Conservation (phyloP, 352 stramenopile species). For the Pythium pyrilobum region DNA sequence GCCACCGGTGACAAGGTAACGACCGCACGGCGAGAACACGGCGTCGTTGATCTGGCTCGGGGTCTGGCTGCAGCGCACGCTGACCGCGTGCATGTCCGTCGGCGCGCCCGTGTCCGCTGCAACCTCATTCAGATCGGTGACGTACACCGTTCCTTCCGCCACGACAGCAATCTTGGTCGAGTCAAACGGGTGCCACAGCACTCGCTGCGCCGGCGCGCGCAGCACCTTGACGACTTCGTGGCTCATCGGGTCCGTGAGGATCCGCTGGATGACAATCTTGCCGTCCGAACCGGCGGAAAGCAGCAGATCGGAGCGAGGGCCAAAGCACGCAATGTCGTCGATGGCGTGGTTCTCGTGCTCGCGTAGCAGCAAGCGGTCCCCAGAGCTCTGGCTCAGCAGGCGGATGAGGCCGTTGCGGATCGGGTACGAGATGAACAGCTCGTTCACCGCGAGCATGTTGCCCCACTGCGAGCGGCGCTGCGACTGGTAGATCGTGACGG, state of each 20-base stretch:
- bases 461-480: conserved; percentile 66
- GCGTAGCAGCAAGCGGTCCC: conserved; percentile 62
- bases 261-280: conserved; percentile 69
- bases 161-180: conserved; percentile 70
- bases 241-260: conserved; percentile 62
- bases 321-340: conserved; percentile 76
- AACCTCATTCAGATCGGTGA: conserved; percentile 53
- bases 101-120: conserved; percentile 28
- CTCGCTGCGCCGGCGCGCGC: conserved; percentile 48
- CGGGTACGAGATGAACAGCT: conserved; percentile 84
- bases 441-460: conserved; percentile 74
- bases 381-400: conserved; percentile 78
- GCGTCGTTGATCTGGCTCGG: conserved; percentile 73
- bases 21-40: conserved; percentile 54
- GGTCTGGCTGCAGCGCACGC: conserved; percentile 64
- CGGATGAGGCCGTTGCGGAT: conserved; percentile 81
- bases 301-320: conserved; percentile 59
- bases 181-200: conserved; percentile 79
- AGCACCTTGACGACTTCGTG: conserved; percentile 63
- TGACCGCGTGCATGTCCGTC: conserved; percentile 62
- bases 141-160: conserved; percentile 56
- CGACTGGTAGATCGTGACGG: conserved; percentile 79
- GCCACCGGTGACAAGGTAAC: conserved; percentile 59
- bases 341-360: conserved; percentile 72
- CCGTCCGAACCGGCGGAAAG: conserved; percentile 65